Conservation (phyloP, 441 rosid species). For the Hura crepitans region DNA sequence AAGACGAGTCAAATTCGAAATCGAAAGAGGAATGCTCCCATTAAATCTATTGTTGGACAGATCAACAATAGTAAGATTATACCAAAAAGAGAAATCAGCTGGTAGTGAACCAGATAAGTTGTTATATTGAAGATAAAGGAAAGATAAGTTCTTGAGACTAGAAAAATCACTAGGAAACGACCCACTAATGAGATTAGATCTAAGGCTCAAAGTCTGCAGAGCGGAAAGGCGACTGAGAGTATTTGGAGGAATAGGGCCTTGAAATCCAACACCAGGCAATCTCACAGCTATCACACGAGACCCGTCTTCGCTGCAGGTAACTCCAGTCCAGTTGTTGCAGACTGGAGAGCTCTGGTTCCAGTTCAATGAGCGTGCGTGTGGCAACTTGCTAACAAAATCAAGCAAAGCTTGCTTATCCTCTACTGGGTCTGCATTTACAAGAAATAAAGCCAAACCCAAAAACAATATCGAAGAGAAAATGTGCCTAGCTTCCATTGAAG, state of each 20-base stretch:
- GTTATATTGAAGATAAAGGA: slow-evolving; percentile 68
- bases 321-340: slow-evolving; percentile 75
- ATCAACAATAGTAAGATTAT: slow-evolving; percentile 62
- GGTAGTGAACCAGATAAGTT: slow-evolving; percentile 66
- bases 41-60: slow-evolving; percentile 64
- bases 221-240: slow-evolving; percentile 73
- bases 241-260: slow-evolving; percentile 69
- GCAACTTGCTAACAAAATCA: slow-evolving; percentile 56
- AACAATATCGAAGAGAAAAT: slow-evolving; percentile 32
- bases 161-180: slow-evolving; percentile 59
- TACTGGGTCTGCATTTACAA: slow-evolving; percentile 49
- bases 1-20: slow-evolving; percentile 49
- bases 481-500: slow-evolving; percentile 42
- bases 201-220: slow-evolving; percentile 70
- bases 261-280: slow-evolving; percentile 81
- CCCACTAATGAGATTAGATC: slow-evolving; percentile 74
- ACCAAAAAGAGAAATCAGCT: slow-evolving; percentile 62
- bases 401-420: slow-evolving; percentile 84
- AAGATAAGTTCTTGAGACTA: slow-evolving; percentile 55
- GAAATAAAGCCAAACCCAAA: slow-evolving; percentile 34
- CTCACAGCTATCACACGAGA: slow-evolving; percentile 66
- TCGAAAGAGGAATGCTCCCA: slow-evolving; percentile 58
- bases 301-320: slow-evolving; percentile 57
- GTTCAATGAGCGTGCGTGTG: slow-evolving; percentile 66
- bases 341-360: slow-evolving; percentile 65